phyloP scores from a whole-genome alignment of 2,329 filamentous ascomycete genomes.

The Pestalotiopsis sp. region DNA sequence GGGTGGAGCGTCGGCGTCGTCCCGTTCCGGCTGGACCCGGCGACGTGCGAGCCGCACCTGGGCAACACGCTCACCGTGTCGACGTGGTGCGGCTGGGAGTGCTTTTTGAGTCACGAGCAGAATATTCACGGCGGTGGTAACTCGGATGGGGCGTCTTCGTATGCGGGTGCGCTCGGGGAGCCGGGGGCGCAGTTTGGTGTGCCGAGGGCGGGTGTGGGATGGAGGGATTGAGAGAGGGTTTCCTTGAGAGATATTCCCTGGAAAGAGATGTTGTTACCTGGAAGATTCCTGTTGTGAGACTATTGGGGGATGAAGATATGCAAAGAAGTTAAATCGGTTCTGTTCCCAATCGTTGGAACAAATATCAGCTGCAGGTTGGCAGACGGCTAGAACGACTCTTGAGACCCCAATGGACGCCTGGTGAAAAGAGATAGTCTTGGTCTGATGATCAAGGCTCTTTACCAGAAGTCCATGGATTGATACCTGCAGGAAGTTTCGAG shows the following conservation, averaged over 20 bases:
- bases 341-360: too few species aligned
- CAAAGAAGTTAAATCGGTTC: too few species aligned
- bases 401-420: too few species aligned
- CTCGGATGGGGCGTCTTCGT: too few species aligned
- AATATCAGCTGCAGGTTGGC: too few species aligned
- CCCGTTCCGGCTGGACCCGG: conserved; percentile 3
- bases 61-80: neutral
- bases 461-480: too few species aligned
- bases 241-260: neutral
- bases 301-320: too few species aligned
- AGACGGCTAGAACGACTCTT: too few species aligned
- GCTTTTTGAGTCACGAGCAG: neutral
- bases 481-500: too few species aligned
- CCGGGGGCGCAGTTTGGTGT: neutral
- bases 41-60: conserved; percentile 4
- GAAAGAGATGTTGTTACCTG: neutral
- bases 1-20: neutral
- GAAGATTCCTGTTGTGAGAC: neutral
- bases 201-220: conserved; percentile 2
- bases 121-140: neutral
- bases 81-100: conserved; percentile 12
- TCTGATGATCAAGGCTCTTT: too few species aligned
- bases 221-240: neutral
- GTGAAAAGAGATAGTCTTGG: too few species aligned
- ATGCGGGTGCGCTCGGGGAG: neutral